A percentile compares a stretch with the other conserved stretches of the same genome.
These are phyloP conservation scores for Eucalyptus curtisii DNA, from an alignment of 345 rosid genomes.

Conservation along the genomic window DNA sequence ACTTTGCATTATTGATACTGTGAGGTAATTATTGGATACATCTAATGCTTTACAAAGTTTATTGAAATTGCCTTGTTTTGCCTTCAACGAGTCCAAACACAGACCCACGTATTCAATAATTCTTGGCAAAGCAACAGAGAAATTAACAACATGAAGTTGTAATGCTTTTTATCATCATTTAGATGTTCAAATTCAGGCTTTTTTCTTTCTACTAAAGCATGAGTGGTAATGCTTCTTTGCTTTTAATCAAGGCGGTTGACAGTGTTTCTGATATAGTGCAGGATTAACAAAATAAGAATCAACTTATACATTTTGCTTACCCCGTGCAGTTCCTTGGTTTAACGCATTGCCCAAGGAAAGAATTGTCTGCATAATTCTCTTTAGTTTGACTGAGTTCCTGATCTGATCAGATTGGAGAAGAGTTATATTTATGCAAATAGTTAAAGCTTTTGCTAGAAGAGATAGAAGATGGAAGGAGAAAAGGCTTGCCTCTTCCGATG, in stretches of 20 bases:
- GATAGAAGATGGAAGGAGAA: neutral
- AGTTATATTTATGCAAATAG: neutral
- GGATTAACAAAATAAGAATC: neutral
- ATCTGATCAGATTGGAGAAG: conserved; percentile 25
- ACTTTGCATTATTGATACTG: neutral
- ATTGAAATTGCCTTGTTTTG: neutral
- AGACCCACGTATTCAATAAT: neutral
- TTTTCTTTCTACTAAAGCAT: neutral
- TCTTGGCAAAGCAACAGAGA: neutral
- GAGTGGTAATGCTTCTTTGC: neutral
- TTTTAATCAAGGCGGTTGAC: neutral
- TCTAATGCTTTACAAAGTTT: neutral
- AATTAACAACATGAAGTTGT: neutral
- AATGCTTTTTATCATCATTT: neutral
- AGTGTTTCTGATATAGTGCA: neutral
- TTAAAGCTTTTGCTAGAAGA: neutral
- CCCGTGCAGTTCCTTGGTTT: conserved; percentile 96
- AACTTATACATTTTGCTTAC: conserved; percentile 42
- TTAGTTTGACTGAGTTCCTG: conserved; percentile 55
- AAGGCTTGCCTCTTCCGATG: conserved; percentile 66
- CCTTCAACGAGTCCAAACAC: neutral
- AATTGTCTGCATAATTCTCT: conserved; percentile 91
- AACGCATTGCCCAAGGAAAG: conserved; percentile 88
- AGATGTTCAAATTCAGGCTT: neutral
- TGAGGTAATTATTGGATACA: neutral